A percentile compares a stretch with the other conserved stretches of the same genome.
These are phyloP conservation scores for Pseudozyma tsukubaensis DNA, from an alignment of 1,284 basidiomycete species.

Conservation along the genomic window DNA sequence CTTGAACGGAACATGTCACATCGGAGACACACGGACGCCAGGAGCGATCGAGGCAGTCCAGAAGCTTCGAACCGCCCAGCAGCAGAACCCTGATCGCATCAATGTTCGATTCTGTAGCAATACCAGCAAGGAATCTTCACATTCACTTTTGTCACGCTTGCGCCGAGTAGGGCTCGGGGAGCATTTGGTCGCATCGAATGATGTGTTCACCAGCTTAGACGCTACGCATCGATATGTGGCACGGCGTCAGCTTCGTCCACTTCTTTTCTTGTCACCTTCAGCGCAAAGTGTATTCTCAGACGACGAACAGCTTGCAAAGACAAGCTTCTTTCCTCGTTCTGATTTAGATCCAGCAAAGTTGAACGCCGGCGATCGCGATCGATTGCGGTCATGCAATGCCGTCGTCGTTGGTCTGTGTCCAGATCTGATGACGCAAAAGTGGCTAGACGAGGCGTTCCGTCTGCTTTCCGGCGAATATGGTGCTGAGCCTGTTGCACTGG, in stretches of 20 bases:
- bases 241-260: slow-evolving; percentile 17
- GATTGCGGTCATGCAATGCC: slow-evolving; percentile 26
- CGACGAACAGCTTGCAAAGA: neutral
- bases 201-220: slow-evolving; percentile 44
- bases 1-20: slow-evolving; percentile 46
- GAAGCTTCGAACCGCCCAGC: slow-evolving; percentile 27
- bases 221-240: slow-evolving; percentile 25
- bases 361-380: slow-evolving; percentile 6
- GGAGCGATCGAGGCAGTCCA: slow-evolving; percentile 30
- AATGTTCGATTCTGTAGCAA: slow-evolving; percentile 47
- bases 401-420: slow-evolving; percentile 46
- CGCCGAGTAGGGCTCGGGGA: slow-evolving; percentile 17
- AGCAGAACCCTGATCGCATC: slow-evolving; percentile 10
- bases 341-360: slow-evolving; percentile 18
- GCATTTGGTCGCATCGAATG: slow-evolving; percentile 19
- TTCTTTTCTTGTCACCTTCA: slow-evolving; percentile 29
- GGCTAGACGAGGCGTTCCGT: slow-evolving; percentile 42
- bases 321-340: slow-evolving; percentile 25
- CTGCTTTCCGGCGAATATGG: slow-evolving; percentile 37
- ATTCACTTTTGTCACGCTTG: slow-evolving; percentile 26
- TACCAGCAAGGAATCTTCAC: slow-evolving; percentile 43
- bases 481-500: slow-evolving; percentile 20
- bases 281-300: slow-evolving; percentile 25
- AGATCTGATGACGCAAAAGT: slow-evolving; percentile 42
- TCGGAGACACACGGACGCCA: slow-evolving; percentile 31